phyloP scores from a whole-genome alignment of 2,329 filamentous ascomycete genomes.

The Beauveria sp. region DNA sequence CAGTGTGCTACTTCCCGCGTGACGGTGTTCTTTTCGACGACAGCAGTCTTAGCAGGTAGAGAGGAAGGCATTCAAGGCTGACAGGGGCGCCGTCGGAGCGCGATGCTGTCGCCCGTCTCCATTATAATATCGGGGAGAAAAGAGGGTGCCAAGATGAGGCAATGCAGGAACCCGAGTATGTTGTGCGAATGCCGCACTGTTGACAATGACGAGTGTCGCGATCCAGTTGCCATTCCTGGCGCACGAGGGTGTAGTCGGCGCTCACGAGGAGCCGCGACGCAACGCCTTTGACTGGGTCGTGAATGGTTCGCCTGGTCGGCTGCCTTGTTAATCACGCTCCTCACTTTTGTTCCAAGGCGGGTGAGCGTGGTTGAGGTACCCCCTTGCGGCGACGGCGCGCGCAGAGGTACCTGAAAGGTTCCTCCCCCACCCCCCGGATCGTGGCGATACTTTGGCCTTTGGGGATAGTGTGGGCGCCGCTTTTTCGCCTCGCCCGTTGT shows the following conservation, averaged over 20 bases:
- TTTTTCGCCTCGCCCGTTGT: background rate
- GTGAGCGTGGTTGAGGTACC: background rate
- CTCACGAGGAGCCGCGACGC: background rate
- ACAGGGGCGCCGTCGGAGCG: background rate
- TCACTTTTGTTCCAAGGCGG: background rate
- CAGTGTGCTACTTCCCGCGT: background rate
- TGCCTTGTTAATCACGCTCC: conserved; percentile 12
- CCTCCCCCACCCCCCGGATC: background rate
- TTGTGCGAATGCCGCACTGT: background rate
- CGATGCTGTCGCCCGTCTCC: background rate
- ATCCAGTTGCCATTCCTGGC: background rate
- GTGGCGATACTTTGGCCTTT: background rate
- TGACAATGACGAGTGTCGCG: background rate
- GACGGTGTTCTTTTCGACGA: background rate
- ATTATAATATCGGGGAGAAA: background rate
- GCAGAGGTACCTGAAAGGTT: background rate
- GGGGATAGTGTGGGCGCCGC: conserved; percentile 2
- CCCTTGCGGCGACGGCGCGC: background rate
- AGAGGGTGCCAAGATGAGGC: background rate
- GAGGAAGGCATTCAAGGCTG: background rate
- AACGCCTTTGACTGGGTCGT: conserved; percentile 6
- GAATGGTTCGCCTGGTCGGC: conserved; percentile 11
- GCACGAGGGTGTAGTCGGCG: background rate
- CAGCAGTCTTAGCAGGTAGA: background rate
- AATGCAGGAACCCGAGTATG: conserved; percentile 6